Evolutionary conservation across 1,139 yeast genomes (phyloP).

Genomic region (Pneumocystis sp.): DNA sequence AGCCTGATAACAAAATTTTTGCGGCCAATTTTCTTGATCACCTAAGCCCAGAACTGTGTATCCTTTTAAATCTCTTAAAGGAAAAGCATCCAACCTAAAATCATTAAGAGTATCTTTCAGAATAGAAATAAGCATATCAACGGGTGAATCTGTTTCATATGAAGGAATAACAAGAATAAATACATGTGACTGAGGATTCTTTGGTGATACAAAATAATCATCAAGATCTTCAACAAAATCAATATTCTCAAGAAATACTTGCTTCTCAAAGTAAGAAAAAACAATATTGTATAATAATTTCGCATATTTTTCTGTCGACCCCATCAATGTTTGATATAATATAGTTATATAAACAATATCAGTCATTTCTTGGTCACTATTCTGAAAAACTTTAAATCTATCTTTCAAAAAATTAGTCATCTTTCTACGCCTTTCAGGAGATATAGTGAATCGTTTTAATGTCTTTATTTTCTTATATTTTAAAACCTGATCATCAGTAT

Average conservation of each 20-base stretch:
- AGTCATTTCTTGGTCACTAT: not conserved
- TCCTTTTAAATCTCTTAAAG: constrained; percentile 50
- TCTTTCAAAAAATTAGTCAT: not conserved
- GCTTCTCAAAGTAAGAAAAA: not conserved
- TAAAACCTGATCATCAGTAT: not conserved
- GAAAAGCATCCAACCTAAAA: constrained; percentile 71
- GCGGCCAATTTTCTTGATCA: constrained; percentile 73
- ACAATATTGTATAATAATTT: not conserved
- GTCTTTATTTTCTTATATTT: not conserved
- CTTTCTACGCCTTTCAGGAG: not conserved
- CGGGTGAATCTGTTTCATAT: constrained; percentile 82
- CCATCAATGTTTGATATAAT: not conserved
- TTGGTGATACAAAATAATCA: constrained; percentile 59
- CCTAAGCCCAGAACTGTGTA: constrained; percentile 81
- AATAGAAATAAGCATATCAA: constrained; percentile 73
- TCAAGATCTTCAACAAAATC: constrained; percentile 80
- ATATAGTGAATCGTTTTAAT: not conserved
- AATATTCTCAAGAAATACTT: constrained; percentile 31
- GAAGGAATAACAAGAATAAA: constrained; percentile 74
- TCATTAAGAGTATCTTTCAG: constrained; percentile 69
- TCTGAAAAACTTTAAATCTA: not conserved
- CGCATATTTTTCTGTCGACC: not conserved
- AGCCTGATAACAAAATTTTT: constrained; percentile 79
- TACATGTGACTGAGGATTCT: constrained; percentile 33
- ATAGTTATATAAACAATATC: not conserved